Percentiles rank a stretch among this genome's conserved stretches.
These are phyloP conservation scores for Eucalyptus microcorys DNA, from an alignment of 345 rosid genomes.

Conservation along the genomic window DNA sequence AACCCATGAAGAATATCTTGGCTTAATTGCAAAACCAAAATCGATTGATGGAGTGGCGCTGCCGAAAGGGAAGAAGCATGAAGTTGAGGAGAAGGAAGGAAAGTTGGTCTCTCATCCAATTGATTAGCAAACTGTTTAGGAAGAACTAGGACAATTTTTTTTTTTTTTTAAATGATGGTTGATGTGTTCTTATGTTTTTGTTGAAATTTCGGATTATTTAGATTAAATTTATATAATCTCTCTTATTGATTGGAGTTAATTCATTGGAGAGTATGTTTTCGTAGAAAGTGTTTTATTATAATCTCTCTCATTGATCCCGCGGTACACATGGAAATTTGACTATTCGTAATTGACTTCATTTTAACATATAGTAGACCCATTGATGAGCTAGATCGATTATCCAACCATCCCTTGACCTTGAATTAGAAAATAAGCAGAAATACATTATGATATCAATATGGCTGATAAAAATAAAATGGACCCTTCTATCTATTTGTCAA, in stretches of 20 bases:
- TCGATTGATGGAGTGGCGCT: neutral
- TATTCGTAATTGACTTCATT: no score
- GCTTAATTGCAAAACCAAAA: neutral
- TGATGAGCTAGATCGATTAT: no score
- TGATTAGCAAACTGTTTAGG: neutral
- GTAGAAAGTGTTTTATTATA: neutral
- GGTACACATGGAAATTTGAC: no score
- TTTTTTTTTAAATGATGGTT: neutral
- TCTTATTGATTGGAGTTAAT: neutral
- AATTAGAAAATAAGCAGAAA: neutral
- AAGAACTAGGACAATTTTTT: neutral
- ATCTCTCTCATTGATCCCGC: neutral
- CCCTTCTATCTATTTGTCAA: neutral
- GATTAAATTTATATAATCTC: neutral
- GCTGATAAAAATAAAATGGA: no score
- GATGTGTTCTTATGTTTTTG: neutral
- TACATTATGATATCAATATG: neutral
- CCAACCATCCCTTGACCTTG: neutral
- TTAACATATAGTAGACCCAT: no score
- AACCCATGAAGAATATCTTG: neutral
- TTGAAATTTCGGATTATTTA: neutral
- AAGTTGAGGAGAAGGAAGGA: neutral
- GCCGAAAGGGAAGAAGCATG: neutral
- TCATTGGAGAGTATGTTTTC: neutral
- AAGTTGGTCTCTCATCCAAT: neutral